Conservation (phyloP, 257 asterid genomes). For the Euphrasia confusa region DNA sequence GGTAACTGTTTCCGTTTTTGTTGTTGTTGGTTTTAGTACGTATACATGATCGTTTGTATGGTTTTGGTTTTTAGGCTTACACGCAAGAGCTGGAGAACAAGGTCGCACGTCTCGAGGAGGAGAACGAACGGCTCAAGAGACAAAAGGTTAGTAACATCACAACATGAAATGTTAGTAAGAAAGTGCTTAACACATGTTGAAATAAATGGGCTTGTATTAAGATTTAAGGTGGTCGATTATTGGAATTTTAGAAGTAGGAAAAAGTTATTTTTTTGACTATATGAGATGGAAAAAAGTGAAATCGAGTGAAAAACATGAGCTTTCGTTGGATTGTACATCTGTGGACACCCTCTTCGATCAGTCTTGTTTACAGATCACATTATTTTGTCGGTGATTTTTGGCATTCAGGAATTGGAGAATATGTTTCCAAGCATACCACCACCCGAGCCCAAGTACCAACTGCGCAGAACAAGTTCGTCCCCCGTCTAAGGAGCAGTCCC, state of each 20-base stretch:
- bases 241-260: too few relatives aligned
- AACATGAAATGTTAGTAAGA: too few relatives aligned
- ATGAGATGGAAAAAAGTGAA: too few relatives aligned
- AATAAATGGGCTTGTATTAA: too few relatives aligned
- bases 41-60: conserved; percentile 10
- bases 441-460: conserved; percentile 43
- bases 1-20: conserved; percentile 28
- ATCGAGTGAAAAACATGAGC: too few relatives aligned
- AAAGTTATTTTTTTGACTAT: too few relatives aligned
- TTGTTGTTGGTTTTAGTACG: conserved; percentile 8
- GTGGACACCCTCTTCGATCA: too few relatives aligned
- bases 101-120: conserved; percentile 83
- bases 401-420: conserved; percentile 45
- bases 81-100: conserved; percentile 92
- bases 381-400: too few relatives aligned
- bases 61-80: conserved; percentile 58
- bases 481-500: conserved; percentile 41
- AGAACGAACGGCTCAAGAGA: conserved; percentile 78
- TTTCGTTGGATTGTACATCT: too few relatives aligned
- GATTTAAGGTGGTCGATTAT: too few relatives aligned
- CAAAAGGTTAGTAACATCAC: conserved; percentile 45
- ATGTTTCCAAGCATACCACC: conserved; percentile 33
- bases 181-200: too few relatives aligned
- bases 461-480: conserved; percentile 52
- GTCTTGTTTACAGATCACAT: not conserved